phyloP scores from a whole-genome alignment of 148 eudicot species.

The Vaccinium myrtillus region DNA sequence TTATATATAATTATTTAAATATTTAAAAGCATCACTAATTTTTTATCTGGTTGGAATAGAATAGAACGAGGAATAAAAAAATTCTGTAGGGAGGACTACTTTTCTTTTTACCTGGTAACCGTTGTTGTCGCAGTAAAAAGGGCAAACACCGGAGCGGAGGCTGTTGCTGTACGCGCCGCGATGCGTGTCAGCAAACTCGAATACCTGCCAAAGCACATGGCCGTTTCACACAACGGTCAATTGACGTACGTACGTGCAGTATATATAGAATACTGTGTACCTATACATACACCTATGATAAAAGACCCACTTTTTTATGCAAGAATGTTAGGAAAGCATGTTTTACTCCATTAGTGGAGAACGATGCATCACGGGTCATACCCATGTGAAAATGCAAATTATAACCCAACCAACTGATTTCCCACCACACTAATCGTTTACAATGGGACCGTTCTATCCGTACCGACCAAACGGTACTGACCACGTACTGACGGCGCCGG shows the following conservation, averaged over 20 bases:
- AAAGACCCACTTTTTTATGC: background rate
- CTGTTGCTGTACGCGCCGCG: conserved; percentile 90
- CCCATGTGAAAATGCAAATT: background rate
- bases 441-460: too few species aligned
- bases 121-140: conserved; percentile 81
- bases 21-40: too few species aligned
- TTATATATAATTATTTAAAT: too few species aligned
- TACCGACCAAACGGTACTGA: too few species aligned
- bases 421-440: too few species aligned
- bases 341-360: background rate
- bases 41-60: too few species aligned
- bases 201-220: conserved; percentile 50
- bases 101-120: conserved; percentile 63
- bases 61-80: too few species aligned
- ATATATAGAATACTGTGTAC: background rate
- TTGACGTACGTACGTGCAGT: background rate
- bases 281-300: background rate
- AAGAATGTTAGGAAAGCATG: conserved; percentile 1
- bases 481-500: too few species aligned
- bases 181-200: conserved; percentile 82
- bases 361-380: background rate
- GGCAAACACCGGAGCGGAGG: conserved; percentile 62
- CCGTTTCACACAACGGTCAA: conserved; percentile 18
- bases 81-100: too few species aligned
- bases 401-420: too few species aligned